A percentile compares a stretch with the other conserved stretches of the same genome.
Conservation (phyloP, 306 rosid species). For the cucumber (Cucumis sativus) region DNA sequence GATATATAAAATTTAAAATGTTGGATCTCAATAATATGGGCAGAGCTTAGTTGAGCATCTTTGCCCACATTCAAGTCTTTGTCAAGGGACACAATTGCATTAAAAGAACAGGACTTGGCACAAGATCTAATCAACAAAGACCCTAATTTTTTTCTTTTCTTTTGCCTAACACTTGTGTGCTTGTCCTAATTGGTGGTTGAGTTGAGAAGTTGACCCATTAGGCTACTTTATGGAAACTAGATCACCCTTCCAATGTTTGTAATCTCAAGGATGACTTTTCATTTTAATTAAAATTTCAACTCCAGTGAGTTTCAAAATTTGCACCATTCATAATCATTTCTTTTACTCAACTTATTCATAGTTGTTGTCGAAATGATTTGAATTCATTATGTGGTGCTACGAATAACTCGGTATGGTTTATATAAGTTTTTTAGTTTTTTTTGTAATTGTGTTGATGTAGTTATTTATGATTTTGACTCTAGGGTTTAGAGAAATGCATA, state of each 20-base stretch:
- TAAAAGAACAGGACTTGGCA: not conserved
- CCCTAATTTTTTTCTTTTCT: not conserved
- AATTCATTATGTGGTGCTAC: no score
- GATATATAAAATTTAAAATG: not conserved
- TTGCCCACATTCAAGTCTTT: not conserved
- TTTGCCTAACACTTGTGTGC: not conserved
- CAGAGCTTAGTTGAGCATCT: not conserved
- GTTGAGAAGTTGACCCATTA: not conserved
- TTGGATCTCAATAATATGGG: not conserved
- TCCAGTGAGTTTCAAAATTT: no score
- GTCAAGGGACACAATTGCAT: not conserved
- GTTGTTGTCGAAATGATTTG: no score
- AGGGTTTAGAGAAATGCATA: no score
- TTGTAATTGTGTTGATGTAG: no score
- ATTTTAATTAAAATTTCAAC: not conserved
- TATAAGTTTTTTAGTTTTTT: no score
- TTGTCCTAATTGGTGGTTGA: not conserved
- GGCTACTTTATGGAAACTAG: not conserved
- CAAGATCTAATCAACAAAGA: not conserved
- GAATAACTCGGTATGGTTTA: no score
- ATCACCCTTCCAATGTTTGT: not conserved
- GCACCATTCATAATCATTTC: no score
- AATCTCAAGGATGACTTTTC: no score
- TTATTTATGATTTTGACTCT: no score
- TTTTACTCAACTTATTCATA: no score